Evolutionary conservation across 176 grass and related monocot species (phyloP).

Genomic region (Oryza brachyantha): DNA sequence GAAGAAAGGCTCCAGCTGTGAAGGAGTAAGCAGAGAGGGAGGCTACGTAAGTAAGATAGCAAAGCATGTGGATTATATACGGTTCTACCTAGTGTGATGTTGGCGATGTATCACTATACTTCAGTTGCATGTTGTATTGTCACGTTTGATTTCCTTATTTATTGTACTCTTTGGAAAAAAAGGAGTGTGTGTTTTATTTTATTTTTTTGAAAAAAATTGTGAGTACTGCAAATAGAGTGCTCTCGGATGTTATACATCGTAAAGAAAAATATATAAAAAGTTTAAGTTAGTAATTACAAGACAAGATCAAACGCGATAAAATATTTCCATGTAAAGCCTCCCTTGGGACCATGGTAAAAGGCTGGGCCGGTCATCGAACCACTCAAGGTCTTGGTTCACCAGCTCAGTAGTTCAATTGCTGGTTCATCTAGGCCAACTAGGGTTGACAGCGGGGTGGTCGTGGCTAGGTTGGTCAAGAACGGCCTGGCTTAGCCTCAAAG

Average conservation of each 20-base stretch:
- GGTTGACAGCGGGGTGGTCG: too few relatives aligned
- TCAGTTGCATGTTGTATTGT: neutral
- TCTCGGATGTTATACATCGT: neutral
- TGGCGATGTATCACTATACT: neutral
- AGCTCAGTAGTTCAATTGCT: too few relatives aligned
- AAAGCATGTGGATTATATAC: neutral
- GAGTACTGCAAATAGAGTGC: neutral
- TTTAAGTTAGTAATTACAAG: neutral
- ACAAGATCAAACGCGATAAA: too few relatives aligned
- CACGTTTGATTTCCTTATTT: neutral
- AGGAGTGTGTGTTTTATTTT: neutral
- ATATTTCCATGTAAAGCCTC: too few relatives aligned
- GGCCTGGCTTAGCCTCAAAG: too few relatives aligned
- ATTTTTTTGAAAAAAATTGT: too few relatives aligned
- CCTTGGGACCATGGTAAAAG: too few relatives aligned
- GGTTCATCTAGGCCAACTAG: too few relatives aligned
- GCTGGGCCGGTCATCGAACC: too few relatives aligned
- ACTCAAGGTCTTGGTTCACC: too few relatives aligned
- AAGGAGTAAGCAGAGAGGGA: conserved; percentile 1
- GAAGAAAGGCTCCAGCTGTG: neutral
- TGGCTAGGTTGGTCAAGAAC: too few relatives aligned
- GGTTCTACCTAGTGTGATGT: neutral
- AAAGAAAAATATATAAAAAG: neutral
- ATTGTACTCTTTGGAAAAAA: neutral
- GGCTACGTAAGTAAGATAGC: neutral